Conservation (phyloP, 331 rosid genomes). For the Saraca asoca region DNA sequence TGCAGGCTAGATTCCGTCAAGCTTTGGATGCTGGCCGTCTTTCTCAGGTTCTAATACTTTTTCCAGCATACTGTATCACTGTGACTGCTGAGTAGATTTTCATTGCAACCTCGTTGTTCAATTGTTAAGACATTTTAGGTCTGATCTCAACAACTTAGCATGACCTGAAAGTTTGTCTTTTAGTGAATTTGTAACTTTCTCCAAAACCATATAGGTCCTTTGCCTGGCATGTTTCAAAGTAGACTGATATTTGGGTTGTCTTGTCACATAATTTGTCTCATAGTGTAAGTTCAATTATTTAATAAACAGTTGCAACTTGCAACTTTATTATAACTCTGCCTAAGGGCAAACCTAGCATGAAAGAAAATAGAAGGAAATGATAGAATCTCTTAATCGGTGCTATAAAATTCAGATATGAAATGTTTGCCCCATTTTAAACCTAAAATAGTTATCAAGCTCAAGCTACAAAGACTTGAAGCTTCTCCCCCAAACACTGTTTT, state of each 20-base stretch:
- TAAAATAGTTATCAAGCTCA: no score
- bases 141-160: conserved; percentile 7
- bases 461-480: no score
- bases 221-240: not conserved
- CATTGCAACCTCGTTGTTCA: not conserved
- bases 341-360: not conserved
- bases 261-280: conserved; percentile 10
- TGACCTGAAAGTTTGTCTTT: conserved; percentile 1
- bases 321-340: not conserved
- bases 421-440: no score
- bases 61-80: not conserved
- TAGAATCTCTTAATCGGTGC: no score
- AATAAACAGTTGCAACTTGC: not conserved
- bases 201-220: conserved; percentile 1
- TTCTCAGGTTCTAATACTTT: conserved; percentile 73
- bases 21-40: conserved; percentile 97
- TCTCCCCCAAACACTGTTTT: no score
- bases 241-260: no score
- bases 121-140: not conserved
- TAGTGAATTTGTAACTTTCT: conserved; percentile 29
- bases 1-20: conserved; percentile 85
- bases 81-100: not conserved
- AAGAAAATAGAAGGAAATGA: conserved; percentile 2
- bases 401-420: no score
- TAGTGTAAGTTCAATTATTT: not conserved